These are phyloP conservation scores for Tetracladium maxilliforme DNA, from an alignment of 2,329 filamentous ascomycete genomes.

Conservation along the genomic window DNA sequence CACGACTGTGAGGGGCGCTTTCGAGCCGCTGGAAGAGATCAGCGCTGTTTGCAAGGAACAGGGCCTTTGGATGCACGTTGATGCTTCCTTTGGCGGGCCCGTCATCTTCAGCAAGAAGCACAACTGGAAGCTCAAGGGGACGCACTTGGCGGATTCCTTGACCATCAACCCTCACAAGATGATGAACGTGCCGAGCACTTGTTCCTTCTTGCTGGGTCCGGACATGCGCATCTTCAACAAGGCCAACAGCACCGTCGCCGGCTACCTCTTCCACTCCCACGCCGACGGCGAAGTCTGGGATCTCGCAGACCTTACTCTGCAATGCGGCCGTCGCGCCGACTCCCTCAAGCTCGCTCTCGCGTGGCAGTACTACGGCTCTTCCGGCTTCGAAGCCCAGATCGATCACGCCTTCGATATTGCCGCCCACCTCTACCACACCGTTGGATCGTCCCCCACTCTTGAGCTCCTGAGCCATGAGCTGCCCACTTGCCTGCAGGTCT, in stretches of 20 bases:
- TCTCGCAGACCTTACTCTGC: conserved; percentile 80
- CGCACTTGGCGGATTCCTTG: conserved; percentile 63
- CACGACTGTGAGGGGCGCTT: conserved; percentile 84
- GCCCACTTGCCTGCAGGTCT: conserved; percentile 82
- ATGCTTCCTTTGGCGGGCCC: conserved; percentile 80
- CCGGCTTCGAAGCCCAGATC: conserved; percentile 56
- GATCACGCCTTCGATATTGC: conserved; percentile 63
- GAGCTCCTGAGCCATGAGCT: conserved; percentile 60
- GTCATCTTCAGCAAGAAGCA: conserved; percentile 63
- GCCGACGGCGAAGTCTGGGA: conserved; percentile 58
- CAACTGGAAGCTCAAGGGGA: conserved; percentile 49
- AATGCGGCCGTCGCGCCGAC: conserved; percentile 82
- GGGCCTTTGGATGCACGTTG: conserved; percentile 82
- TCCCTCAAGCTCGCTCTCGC: conserved; percentile 73
- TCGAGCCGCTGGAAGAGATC: conserved; percentile 63
- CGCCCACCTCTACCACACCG: conserved; percentile 44
- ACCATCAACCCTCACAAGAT: conserved; percentile 96
- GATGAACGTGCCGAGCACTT: conserved; percentile 82
- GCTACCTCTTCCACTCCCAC: conserved; percentile 64
- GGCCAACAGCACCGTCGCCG: conserved; percentile 76
- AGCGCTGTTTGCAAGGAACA: conserved; percentile 54
- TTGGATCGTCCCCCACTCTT: conserved; percentile 45
- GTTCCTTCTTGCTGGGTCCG: conserved; percentile 70
- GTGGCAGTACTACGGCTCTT: conserved; percentile 78
- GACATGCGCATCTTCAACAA: conserved; percentile 66